These are phyloP conservation scores for Arachnomyces sp. DNA, from an alignment of 2,329 filamentous ascomycete species.

Conservation along the genomic window DNA sequence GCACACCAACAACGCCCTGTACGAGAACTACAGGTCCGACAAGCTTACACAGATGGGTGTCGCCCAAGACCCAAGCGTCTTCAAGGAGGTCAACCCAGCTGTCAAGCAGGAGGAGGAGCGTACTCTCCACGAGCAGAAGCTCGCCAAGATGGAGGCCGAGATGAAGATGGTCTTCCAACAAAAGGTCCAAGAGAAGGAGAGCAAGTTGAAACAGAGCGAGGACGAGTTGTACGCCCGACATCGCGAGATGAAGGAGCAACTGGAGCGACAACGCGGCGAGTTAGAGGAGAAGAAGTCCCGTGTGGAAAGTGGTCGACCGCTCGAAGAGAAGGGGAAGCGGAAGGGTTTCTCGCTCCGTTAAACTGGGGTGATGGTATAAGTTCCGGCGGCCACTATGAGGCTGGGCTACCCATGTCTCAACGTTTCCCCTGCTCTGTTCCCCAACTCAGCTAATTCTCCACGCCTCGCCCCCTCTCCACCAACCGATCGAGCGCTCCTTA, in stretches of 20 bases:
- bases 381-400: conserved; percentile 5
- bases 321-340: conserved; percentile 97
- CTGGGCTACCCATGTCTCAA: conserved; percentile 10
- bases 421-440: too few relatives aligned
- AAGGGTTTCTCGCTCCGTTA: conserved; percentile 99
- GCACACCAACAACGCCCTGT: conserved; percentile 97
- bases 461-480: background rate
- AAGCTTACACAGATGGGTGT: conserved; percentile 99
- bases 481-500: conserved; percentile 11
- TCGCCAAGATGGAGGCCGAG: conserved; percentile 99
- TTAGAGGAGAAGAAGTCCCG: conserved; percentile 97
- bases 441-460: too few relatives aligned
- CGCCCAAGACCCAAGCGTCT: conserved; percentile 94
- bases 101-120: conserved; percentile 99
- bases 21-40: conserved; percentile 99
- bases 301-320: conserved; percentile 85
- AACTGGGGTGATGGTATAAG: conserved; percentile 19
- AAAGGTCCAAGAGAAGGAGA: conserved; percentile 99
- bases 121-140: conserved; percentile 96
- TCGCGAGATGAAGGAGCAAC: conserved; percentile 99
- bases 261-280: conserved; percentile 88
- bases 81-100: conserved; percentile 99
- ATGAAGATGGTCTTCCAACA: conserved; percentile 99
- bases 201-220: conserved; percentile 98
- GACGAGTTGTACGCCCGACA: conserved; percentile 97